Conservation (phyloP, 2,329 filamentous ascomycete species). For the Ophiostoma piceae region DNA sequence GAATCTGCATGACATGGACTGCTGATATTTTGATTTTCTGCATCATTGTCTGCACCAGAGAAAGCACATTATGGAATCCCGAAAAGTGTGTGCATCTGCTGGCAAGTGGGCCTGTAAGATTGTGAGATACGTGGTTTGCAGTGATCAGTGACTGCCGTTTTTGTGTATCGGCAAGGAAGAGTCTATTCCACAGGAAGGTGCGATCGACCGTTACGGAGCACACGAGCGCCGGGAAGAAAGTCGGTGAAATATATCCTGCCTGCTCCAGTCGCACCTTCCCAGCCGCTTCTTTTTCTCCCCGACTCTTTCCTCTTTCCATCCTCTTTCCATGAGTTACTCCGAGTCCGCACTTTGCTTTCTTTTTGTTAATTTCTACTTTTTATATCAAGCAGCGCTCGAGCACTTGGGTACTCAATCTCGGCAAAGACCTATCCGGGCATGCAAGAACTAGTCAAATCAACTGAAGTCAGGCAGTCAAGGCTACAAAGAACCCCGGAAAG, state of each 20-base stretch:
- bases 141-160: neutral
- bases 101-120: neutral
- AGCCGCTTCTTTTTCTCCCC: neutral
- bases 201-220: neutral
- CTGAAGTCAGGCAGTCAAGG: too few relatives aligned
- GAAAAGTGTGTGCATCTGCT: neutral
- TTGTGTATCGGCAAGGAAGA: neutral
- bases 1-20: too few relatives aligned
- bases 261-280: neutral
- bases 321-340: neutral
- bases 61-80: neutral
- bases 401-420: neutral
- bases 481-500: slow-evolving; percentile 6
- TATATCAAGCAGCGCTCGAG: too few relatives aligned
- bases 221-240: neutral
- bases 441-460: neutral
- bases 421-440: neutral
- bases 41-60: too few relatives aligned
- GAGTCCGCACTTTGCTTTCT: neutral
- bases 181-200: slow-evolving; percentile 3
- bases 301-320: neutral
- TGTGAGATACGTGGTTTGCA: neutral
- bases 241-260: neutral
- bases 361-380: too few relatives aligned
- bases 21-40: neutral